These are phyloP conservation scores for Digitaria exilis DNA, from an alignment of 202 grass and related monocot genomes.

Conservation along the genomic window DNA sequence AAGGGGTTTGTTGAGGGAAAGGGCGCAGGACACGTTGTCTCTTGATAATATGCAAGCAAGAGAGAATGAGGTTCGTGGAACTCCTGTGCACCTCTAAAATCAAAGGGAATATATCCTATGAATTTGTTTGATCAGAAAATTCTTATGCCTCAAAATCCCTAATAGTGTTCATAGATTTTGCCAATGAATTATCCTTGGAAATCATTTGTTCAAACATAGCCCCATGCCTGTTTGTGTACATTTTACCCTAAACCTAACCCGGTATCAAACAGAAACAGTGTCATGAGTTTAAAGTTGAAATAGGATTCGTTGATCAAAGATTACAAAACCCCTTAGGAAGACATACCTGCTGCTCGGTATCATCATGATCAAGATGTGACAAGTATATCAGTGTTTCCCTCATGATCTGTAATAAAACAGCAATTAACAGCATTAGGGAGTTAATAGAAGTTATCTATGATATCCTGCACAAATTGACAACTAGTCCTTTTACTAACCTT, in stretches of 20 bases:
- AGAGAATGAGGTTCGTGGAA: background rate
- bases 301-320: background rate
- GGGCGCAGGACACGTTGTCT: background rate
- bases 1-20: background rate
- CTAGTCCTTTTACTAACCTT: slow-evolving; percentile 61
- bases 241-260: background rate
- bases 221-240: background rate
- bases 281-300: background rate
- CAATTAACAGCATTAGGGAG: background rate
- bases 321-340: background rate
- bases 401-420: slow-evolving; percentile 68
- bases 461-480: background rate
- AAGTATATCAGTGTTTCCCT: slow-evolving; percentile 97
- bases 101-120: background rate
- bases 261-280: background rate
- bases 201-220: background rate
- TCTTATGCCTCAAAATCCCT: background rate
- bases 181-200: background rate
- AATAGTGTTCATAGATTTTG: background rate
- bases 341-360: slow-evolving; percentile 93
- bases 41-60: background rate
- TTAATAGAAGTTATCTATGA: background rate
- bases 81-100: background rate
- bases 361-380: slow-evolving; percentile 91
- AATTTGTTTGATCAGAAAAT: background rate